Evolutionary conservation across 2,329 filamentous ascomycete species (phyloP), one percentile per base, ranked within the genome.

Genomic region (Neocucurbitaria cava): DNA sequence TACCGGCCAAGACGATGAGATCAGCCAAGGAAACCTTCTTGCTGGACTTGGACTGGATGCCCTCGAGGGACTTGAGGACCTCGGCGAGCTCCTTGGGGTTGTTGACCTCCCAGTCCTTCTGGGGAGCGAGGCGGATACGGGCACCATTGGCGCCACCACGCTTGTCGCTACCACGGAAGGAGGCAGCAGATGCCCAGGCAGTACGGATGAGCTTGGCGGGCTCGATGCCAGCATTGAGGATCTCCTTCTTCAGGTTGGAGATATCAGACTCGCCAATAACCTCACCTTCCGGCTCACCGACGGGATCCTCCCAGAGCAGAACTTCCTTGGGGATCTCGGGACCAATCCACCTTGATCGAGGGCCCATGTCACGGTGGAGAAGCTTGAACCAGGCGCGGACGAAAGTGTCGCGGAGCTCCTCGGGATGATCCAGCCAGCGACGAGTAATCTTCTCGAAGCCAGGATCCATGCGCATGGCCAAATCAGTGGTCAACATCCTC

Each of bases 331-430:
- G 89, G 17, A 91, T 81, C 76, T 93, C 90, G 1, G 90, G 89
- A 26, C 90, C 90, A 42, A 92, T 69, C 81, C 89, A 92, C 71
- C 88, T 88, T 21, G 82, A 72, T 49, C 85, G 80, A 39, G 90
- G 90, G 15, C 90, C 90, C 78, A 93, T 84, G 73, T 92, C 90
- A 78, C 90, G 89, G 79, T 93, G 90, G 30, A 89, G 81, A 38
- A 93, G 84, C 85, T 93, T 92, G 85, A 91, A 93, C 90, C 90
- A 93, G 13, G 90, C 90, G 45, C 85, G 85, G 20, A 83, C 81
- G 69, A 92, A 93, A 8, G 84, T 87, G 56, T 91, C 86, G 49
- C 82, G 82, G 35, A 92, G 82, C 79, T 90, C 77, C 41, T 89
- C 82, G 1, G 87, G 87, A 77, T 92, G 78, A 62, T 86, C 84